Percentiles rank a stretch among this genome's conserved stretches.
These are phyloP conservation scores for Jackrogersella multiformis DNA, from an alignment of 495 filamentous ascomycete genomes.

Conservation along the genomic window DNA sequence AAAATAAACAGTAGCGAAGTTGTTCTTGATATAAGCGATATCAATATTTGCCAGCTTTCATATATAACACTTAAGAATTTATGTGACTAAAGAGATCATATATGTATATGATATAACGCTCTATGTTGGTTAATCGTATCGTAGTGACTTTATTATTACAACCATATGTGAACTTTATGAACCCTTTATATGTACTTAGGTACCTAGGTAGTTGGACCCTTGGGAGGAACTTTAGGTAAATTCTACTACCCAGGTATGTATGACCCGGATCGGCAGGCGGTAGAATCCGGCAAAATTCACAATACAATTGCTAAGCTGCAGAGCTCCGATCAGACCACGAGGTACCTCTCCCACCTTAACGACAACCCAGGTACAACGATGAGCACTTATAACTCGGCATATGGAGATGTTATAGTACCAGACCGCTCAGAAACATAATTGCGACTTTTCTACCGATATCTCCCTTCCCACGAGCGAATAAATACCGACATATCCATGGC, in stretches of 20 bases:
- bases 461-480: conserved; percentile 8
- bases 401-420: conserved; percentile 29
- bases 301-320: conserved; percentile 26
- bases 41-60: conserved; percentile 11
- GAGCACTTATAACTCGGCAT: background rate
- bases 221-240: too few relatives aligned
- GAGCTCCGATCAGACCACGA: conserved; percentile 20
- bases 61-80: background rate
- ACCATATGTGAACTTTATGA: background rate
- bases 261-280: conserved; percentile 21
- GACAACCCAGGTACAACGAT: background rate
- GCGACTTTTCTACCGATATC: background rate
- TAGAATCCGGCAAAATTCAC: conserved; percentile 20
- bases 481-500: conserved; percentile 38
- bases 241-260: background rate
- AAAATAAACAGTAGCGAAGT: background rate
- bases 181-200: background rate
- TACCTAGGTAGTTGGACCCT: background rate
- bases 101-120: background rate
- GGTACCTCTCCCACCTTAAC: conserved; percentile 1
- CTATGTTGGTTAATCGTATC: background rate
- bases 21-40: conserved; percentile 8
- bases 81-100: conserved; percentile 1
- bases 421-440: background rate
- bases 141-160: background rate